A percentile compares a stretch with the other conserved stretches of the same genome.
phyloP scores from a whole-genome alignment of 495 filamentous ascomycete genomes.

The Neurospora sp. region DNA sequence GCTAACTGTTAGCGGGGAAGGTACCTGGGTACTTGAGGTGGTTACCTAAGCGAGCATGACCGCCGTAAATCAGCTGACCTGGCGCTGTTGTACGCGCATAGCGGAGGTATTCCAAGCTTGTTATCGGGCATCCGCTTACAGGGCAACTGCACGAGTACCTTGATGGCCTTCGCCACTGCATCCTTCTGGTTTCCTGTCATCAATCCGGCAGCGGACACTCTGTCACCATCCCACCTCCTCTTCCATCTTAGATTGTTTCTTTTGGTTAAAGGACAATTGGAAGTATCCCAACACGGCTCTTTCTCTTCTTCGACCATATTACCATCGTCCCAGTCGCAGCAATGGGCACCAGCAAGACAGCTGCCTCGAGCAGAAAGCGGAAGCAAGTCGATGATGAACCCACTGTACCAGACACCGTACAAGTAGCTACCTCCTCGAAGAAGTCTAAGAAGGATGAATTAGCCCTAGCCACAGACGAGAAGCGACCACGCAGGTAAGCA shows the following conservation, averaged over 20 bases:
- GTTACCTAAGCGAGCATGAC: background rate
- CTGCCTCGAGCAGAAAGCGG: constrained; percentile 3
- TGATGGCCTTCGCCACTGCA: background rate
- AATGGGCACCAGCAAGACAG: background rate
- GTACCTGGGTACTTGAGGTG: background rate
- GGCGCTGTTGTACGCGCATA: background rate
- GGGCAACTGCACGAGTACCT: background rate
- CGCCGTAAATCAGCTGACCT: background rate
- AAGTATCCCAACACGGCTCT: background rate
- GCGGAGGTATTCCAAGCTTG: background rate
- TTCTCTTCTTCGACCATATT: background rate
- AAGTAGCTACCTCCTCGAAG: background rate
- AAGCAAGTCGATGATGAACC: background rate
- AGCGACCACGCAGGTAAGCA: constrained; percentile 11
- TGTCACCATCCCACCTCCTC: background rate
- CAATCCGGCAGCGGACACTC: background rate
- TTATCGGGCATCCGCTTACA: background rate
- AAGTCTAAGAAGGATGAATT: background rate
- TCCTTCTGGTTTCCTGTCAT: background rate
- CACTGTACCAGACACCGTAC: background rate
- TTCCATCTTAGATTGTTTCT: background rate
- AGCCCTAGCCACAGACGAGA: constrained; percentile 1
- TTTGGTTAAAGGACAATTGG: background rate
- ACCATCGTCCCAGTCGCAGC: background rate
- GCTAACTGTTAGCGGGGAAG: background rate